phyloP scores from a whole-genome alignment of 1,284 basidiomycete genomes.

The Rhodotorula mucilaginosa region DNA sequence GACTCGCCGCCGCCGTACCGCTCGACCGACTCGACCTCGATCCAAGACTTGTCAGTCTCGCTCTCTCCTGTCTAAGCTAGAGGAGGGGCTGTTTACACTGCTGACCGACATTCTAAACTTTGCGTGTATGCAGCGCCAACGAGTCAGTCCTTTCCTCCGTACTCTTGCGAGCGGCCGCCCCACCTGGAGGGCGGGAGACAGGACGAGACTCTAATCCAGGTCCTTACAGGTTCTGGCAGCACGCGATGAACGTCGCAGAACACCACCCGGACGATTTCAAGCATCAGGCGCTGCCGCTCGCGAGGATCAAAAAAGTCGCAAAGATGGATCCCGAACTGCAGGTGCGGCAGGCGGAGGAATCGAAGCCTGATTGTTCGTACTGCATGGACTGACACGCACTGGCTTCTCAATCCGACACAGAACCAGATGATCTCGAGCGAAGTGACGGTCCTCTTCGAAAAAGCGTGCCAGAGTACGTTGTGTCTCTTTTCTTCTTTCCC shows the following conservation, averaged over 20 bases:
- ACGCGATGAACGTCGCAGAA: constrained; percentile 74
- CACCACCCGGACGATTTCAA: constrained; percentile 77
- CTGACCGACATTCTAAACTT: neutral
- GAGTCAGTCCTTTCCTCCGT: constrained; percentile 4
- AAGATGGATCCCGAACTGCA: constrained; percentile 95
- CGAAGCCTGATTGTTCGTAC: no score
- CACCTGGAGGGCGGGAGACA: no score
- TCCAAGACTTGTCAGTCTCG: constrained; percentile 23
- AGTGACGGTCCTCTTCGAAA: constrained; percentile 91
- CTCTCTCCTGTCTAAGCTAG: neutral
- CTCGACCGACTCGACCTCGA: constrained; percentile 14
- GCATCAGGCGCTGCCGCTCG: constrained; percentile 79
- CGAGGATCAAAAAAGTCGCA: constrained; percentile 96
- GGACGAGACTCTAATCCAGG: neutral
- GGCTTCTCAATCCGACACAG: neutral
- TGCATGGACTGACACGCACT: no score
- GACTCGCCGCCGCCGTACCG: constrained; percentile 24
- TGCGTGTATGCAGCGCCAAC: neutral
- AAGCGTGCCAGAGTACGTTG: constrained; percentile 89
- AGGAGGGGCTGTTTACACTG: no score
- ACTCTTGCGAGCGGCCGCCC: neutral
- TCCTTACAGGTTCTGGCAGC: constrained; percentile 65
- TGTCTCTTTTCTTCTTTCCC: constrained; percentile 1
- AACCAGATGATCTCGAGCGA: constrained; percentile 90
- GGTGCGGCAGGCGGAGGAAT: constrained; percentile 54